Evolutionary conservation across 495 filamentous ascomycete species (phyloP), one percentile per base, ranked within the genome.

Genomic region (Daldinia decipiens): DNA sequence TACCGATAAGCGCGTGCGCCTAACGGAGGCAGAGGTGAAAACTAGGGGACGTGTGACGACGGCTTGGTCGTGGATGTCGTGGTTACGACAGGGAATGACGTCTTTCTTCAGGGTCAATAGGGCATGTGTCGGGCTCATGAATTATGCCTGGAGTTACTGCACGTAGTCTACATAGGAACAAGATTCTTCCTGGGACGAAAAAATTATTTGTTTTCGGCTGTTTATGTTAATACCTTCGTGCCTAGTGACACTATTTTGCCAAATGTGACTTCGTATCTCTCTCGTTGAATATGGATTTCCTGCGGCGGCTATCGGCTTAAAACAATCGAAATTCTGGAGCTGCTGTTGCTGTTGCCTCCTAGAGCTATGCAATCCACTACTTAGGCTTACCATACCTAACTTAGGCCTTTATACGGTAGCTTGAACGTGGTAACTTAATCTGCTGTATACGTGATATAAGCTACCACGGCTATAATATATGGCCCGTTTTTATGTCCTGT

Each of bases 1-100:
- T 97, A 95, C 85, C 79, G 86, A 80, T 88, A 84, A 82, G 77
- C 74, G 79, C 62, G 45, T 71, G 61, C 72, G 43, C 19, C 21
- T 47, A 47, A 47, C 5, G 9, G 43, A 47, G 19, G 17, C 63
- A 63, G 64, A 55, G 40, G 67, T 67, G 17, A 53, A 36, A 31
- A 57, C 26, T 73, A 69, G 51, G 71, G 68, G 56, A 40, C n/a
- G 53, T 50, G 67, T 27, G 47, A 56, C 38, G 29, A 53, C 26
- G 47, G 47, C 26, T 34, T 54, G 74, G 62, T 74, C 61, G 62
- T 72, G 74, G 17, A 54, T 72, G 65, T 74, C 68, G 62, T 72
- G 74, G 73, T 67, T 72, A 68, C 62, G 71, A 59, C 66, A 73
- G 63, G 67, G 62, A 51, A 72, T 70, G 62, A 72, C 50, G 70